Conservation (phyloP, 805 yeast species). For the Metschnikowia kofuensis region DNA sequence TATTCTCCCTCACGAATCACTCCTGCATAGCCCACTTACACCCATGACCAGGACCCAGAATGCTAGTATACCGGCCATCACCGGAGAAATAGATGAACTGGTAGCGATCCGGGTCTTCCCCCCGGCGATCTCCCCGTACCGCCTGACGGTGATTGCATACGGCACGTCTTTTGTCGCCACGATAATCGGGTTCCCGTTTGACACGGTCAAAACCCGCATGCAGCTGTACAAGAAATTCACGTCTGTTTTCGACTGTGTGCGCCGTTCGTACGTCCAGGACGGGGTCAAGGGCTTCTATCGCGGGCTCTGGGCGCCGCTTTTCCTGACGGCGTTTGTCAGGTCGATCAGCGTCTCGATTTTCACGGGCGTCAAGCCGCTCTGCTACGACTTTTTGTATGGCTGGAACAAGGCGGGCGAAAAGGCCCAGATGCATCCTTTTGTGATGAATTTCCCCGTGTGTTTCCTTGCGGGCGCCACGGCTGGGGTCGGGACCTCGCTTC, state of each 20-base stretch:
- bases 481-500: slow-evolving; percentile 59
- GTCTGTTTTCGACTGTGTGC: slow-evolving; percentile 55
- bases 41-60: not conserved
- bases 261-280: slow-evolving; percentile 52
- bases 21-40: not conserved
- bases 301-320: slow-evolving; percentile 72
- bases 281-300: slow-evolving; percentile 71
- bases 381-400: slow-evolving; percentile 17
- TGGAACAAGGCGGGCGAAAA: slow-evolving; percentile 6
- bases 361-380: slow-evolving; percentile 48
- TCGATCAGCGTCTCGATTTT: slow-evolving; percentile 66
- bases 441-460: slow-evolving; percentile 38
- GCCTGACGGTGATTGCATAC: slow-evolving; percentile 60
- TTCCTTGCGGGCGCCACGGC: slow-evolving; percentile 61
- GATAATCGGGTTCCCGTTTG: slow-evolving; percentile 77
- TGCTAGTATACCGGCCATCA: slow-evolving; percentile 52
- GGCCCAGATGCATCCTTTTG: slow-evolving; percentile 39
- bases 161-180: slow-evolving; percentile 62
- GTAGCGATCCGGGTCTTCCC: slow-evolving; percentile 52
- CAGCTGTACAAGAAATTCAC: slow-evolving; percentile 66
- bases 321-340: slow-evolving; percentile 62
- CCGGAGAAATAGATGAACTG: slow-evolving; percentile 48
- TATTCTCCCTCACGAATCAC: too few relatives aligned
- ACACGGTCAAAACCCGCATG: slow-evolving; percentile 82
- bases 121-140: slow-evolving; percentile 45